phyloP scores from a whole-genome alignment of 352 stramenopile genomes.

The Phytophthora litchii region DNA sequence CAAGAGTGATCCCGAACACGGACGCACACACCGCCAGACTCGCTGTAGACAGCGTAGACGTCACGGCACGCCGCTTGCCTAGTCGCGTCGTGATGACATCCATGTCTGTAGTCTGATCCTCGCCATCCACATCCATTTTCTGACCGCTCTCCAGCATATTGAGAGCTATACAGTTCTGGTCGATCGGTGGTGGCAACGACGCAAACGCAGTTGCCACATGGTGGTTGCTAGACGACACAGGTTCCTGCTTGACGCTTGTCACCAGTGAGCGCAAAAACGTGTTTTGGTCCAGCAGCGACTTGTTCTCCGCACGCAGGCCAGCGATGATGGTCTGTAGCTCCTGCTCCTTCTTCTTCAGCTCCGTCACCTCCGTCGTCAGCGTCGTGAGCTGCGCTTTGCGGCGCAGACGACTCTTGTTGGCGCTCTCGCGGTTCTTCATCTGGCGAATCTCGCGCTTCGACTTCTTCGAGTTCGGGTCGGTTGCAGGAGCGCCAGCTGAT shows the following conservation, averaged over 20 bases:
- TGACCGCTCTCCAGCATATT: conserved; percentile 35
- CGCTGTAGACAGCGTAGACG: conserved; percentile 54
- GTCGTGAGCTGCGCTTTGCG: conserved; percentile 76
- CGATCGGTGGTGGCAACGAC: conserved; percentile 40
- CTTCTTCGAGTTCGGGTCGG: conserved; percentile 51
- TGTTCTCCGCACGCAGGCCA: conserved; percentile 75
- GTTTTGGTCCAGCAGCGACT: conserved; percentile 81
- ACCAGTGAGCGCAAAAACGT: conserved; percentile 78
- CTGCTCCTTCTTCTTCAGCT: conserved; percentile 71
- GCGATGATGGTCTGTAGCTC: conserved; percentile 74
- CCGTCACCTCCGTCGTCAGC: conserved; percentile 60
- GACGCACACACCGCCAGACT: conserved; percentile 75
- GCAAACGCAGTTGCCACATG: conserved; percentile 20
- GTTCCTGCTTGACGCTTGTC: conserved; percentile 49
- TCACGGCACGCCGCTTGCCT: conserved; percentile 46
- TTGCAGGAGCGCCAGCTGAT: background rate
- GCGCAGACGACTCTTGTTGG: conserved; percentile 79
- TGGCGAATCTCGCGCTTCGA: conserved; percentile 84
- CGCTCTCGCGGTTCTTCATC: conserved; percentile 90
- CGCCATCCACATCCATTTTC: conserved; percentile 29
- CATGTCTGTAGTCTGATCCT: conserved; percentile 25
- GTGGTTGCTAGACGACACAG: conserved; percentile 17
- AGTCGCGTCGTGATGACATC: conserved; percentile 23
- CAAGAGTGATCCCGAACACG: conserved; percentile 79
- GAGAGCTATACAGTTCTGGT: conserved; percentile 25